Base-by-base conservation (phyloP, 225 moss, liverwort and hornwort species). In the Bryum argenteum region DNA sequence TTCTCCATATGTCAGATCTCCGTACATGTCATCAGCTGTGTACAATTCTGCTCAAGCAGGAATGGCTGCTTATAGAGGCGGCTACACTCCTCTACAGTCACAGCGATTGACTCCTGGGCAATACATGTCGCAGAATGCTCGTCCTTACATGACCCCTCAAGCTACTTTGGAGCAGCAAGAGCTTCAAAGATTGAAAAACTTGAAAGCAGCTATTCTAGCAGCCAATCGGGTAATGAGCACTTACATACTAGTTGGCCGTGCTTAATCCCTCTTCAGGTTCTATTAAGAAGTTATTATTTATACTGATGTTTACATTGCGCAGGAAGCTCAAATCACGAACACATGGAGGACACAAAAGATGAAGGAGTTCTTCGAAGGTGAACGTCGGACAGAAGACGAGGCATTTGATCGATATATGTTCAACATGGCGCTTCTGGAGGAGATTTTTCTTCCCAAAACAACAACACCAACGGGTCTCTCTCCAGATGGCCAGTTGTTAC, bases 391-490 rank as follows among this genome's bases (percentile, higher is more conserved):
- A 14, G 92, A 98, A 74, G 94, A 98, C 69, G 91, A 94, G 71
- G 92, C 92, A 18, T 98, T 98, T 74, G 98, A 94, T 74, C 86
- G 98, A 45, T 98, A 98, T 74, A 81, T 82, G 80, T 74, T 76
- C 52, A 98, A 92, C 60, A 80, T 85, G 74, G 72, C 87, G 20
- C 82, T 94, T 66, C 84, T 98, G 28, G 91, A 98, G 75, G 92
- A 98, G 45, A 79, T 94, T 71, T 98, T 98, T 57, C 79, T 85
- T 43, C 71, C 92, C n/a, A 77, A 75, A 66, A 71, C 90, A 28
- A 73, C 74, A 41, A 77, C 70, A 60, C 74, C 91, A 42, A 73
- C 68, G 61, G 92, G 91, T 42, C 75, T 91, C 14, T 84, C 88
- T 50, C 69, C 75, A 65, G 82, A 88, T 63, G 91, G 87, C 58